These are phyloP conservation scores for Elaeis oleifera DNA, from an alignment of 202 grass and related monocot genomes.

Conservation along the genomic window DNA sequence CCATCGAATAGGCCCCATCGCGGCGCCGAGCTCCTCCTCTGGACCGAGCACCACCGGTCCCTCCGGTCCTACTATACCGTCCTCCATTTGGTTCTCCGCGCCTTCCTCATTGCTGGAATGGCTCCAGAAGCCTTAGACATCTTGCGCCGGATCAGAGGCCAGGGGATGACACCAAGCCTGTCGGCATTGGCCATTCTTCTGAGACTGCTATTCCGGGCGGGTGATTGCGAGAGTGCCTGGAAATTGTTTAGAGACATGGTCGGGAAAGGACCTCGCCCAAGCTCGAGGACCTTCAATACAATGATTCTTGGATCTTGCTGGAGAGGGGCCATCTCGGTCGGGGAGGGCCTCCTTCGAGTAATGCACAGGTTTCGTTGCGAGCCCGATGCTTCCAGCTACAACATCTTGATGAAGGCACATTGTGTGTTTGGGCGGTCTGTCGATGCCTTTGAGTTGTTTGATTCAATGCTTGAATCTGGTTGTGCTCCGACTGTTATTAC, in stretches of 20 bases:
- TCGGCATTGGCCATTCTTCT: slow-evolving; percentile 42
- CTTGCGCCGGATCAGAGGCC: slow-evolving; percentile 24
- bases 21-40: slow-evolving; percentile 26
- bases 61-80: slow-evolving; percentile 18
- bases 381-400: slow-evolving; percentile 52
- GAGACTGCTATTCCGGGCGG: slow-evolving; percentile 36
- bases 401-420: slow-evolving; percentile 76
- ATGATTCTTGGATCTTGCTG: slow-evolving; percentile 80
- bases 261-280: slow-evolving; percentile 39
- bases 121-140: slow-evolving; percentile 40
- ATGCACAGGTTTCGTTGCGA: slow-evolving; percentile 48
- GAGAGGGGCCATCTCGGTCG: slow-evolving; percentile 33
- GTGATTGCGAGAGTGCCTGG: slow-evolving; percentile 53
- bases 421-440: slow-evolving; percentile 38
- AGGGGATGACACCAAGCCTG: slow-evolving; percentile 32
- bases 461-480: slow-evolving; percentile 38
- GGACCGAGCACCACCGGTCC: slow-evolving; percentile 9
- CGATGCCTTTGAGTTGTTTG: slow-evolving; percentile 58
- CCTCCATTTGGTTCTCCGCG: slow-evolving; percentile 50
- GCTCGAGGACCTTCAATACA: slow-evolving; percentile 43
- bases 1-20: slow-evolving; percentile 3
- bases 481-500: slow-evolving; percentile 41
- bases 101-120: slow-evolving; percentile 61
- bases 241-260: slow-evolving; percentile 82
- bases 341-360: slow-evolving; percentile 32